Evolutionary conservation across 768 basidiomycete species (phyloP), one percentile per base, ranked within the genome.

Genomic region (Amanita rubescens): DNA sequence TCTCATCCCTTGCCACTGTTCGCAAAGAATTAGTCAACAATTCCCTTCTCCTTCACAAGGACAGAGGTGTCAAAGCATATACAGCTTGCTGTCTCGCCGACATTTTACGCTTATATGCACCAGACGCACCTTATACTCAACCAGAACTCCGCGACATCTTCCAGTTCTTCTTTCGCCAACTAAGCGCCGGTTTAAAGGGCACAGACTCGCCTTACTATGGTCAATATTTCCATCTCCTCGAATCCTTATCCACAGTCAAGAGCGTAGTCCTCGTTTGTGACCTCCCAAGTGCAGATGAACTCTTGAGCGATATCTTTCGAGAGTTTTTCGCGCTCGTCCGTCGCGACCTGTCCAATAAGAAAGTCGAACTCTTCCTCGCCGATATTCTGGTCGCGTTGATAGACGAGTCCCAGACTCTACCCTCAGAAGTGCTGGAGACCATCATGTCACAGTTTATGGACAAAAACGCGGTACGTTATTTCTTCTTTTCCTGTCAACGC

Each of bases 31-130:
- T 98, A 63, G 79, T 94, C 55, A 76, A 77, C 66, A 79, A 79
- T 0, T 79, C 85, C 3, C 80, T 98, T 32, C 78, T 98, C 24
- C 81, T 96, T 25, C 94, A 97, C 76, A 96, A 91, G 68, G 96
- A 99, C 67, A 79, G 87, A 39, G 94, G 94, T 22, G 93, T 99
- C 59, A 98, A 96, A 68, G 94, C 94, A 0, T 94, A 89, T 61
- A 82, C 88, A 3, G 93, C 93, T 0, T 95, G 92, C 68, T 98
- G 94, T 69, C 78, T 99, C 34, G 94, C 94, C 1, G 94, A 99
- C 67, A 77, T 98, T 51, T 82, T 99, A 55, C 73, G 93, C 39
- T 79, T 98, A 35, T 97, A 92, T 66, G 96, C 96, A 1, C 96
- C 96, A 1, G 93, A 98, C 67, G 94, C 96, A 20, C 96, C 96